Evolutionary conservation across 2,329 filamentous ascomycete species (phyloP), one percentile per base, ranked within the genome.

Genomic region (Neodidymelliopsis sp.): DNA sequence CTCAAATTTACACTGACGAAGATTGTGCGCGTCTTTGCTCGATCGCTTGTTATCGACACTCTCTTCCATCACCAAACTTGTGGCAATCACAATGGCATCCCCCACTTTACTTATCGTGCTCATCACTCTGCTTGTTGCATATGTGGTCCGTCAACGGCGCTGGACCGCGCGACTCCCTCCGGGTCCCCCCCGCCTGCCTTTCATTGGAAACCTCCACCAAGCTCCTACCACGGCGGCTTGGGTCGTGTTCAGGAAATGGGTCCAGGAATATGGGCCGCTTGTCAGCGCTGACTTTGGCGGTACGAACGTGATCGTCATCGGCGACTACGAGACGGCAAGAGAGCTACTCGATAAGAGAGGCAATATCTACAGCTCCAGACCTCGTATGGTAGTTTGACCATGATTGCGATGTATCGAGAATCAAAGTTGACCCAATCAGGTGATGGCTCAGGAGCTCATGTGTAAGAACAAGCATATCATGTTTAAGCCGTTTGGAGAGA

Each of bases 291-390:
- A 69, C 29, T 67, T 71, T 33, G 69, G 68, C 4, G 59, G 60
- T 6, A 61, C 63, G 5, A 70, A 59, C n/a, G 57, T 72, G 6
- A 63, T 74, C 13, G 40, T 67, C 68, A 73, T 84, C 49, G 77
- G 79, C 49, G 75, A 79, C 33, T 74, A 76, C 3, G 75, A 75
- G 65, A 67, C 73, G 2, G 79, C 79, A 0, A 77, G 75, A 18
- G 79, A 82, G 12, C 62, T 82, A 9, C 75, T 83, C 12, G 78
- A 81, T 42, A 81, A 80, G 60, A 74, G 77, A 29, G 76, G 76
- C 0, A 75, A 74, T 12, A 75, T 78, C 44, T 82, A 81, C 59
- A 75, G 77, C 5, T 77, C 76, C 36, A 34, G 50, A 12, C 48
- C 50, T 10, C 73, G 75, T 19, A 77, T 80, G 75, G 69, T 81